These are phyloP conservation scores for slime mould (Dictyostelium discoideum) DNA, from an alignment of 78 protist species.

Conservation along the genomic window DNA sequence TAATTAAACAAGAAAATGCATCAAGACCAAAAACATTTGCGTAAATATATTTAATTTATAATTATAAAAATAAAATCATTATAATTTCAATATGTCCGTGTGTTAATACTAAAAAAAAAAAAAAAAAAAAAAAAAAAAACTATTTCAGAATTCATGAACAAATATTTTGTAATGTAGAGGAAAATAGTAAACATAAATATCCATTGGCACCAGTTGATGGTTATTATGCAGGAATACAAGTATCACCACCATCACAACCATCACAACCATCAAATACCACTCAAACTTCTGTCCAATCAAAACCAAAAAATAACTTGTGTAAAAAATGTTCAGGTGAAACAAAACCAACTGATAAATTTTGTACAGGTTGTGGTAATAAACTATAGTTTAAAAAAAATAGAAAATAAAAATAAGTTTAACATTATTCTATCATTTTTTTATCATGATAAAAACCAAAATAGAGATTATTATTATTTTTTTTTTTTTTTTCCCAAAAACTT, in stretches of 20 bases:
- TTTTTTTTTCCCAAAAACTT: no score
- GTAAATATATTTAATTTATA: neutral
- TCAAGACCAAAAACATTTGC: conserved; percentile 64
- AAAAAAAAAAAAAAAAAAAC: neutral
- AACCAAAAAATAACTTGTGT: neutral
- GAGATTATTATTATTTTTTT: no score
- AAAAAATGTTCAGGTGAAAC: neutral
- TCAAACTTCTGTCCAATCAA: neutral
- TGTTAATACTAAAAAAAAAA: neutral
- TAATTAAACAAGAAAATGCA: conserved; percentile 25
- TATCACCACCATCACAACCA: neutral
- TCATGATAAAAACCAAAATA: no score
- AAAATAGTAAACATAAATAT: conserved; percentile 25
- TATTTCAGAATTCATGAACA: conserved; percentile 35
- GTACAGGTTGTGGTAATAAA: conserved; percentile 7
- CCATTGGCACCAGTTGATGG: conserved; percentile 55
- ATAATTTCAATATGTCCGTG: no score
- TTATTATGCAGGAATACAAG: neutral
- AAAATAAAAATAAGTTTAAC: neutral
- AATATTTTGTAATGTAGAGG: conserved; percentile 56
- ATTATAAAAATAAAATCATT: no score
- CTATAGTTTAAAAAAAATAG: neutral
- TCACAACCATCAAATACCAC: neutral
- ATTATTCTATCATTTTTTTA: no score
- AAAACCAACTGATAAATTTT: conserved; percentile 2